These are phyloP conservation scores for Nemania serpens DNA, from an alignment of 2,329 filamentous ascomycete species.

Conservation along the genomic window DNA sequence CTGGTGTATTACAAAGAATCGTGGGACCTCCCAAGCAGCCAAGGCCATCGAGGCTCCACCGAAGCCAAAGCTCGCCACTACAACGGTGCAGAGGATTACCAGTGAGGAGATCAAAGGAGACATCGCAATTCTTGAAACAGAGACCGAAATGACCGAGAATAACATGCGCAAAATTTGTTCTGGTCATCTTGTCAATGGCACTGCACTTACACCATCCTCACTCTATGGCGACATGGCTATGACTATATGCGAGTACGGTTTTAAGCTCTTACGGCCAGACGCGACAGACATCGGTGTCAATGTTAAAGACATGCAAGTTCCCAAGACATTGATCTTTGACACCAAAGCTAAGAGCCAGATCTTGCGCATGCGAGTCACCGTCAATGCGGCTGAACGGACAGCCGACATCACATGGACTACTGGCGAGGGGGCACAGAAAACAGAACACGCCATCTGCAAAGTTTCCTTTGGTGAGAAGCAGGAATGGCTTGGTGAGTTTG, in stretches of 20 bases:
- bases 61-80: conserved; percentile 64
- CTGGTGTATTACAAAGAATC: conserved; percentile 71
- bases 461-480: conserved; percentile 65
- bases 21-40: conserved; percentile 52
- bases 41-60: conserved; percentile 38
- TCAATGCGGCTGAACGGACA: conserved; percentile 58
- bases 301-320: conserved; percentile 69
- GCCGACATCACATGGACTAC: conserved; percentile 64
- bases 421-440: conserved; percentile 61
- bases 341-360: conserved; percentile 56
- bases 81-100: conserved; percentile 67
- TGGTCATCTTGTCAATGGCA: conserved; percentile 71
- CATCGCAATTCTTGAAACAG: conserved; percentile 63
- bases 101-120: conserved; percentile 66
- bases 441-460: conserved; percentile 65
- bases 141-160: conserved; percentile 67
- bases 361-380: conserved; percentile 63
- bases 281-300: conserved; percentile 63
- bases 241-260: conserved; percentile 69
- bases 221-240: conserved; percentile 56
- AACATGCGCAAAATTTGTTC: conserved; percentile 65
- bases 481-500: conserved; percentile 67
- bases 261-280: conserved; percentile 64
- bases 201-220: conserved; percentile 66
- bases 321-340: conserved; percentile 69